Base-by-base conservation (phyloP, 2,329 filamentous ascomycete genomes). In the Cryphonectria japonica region DNA sequence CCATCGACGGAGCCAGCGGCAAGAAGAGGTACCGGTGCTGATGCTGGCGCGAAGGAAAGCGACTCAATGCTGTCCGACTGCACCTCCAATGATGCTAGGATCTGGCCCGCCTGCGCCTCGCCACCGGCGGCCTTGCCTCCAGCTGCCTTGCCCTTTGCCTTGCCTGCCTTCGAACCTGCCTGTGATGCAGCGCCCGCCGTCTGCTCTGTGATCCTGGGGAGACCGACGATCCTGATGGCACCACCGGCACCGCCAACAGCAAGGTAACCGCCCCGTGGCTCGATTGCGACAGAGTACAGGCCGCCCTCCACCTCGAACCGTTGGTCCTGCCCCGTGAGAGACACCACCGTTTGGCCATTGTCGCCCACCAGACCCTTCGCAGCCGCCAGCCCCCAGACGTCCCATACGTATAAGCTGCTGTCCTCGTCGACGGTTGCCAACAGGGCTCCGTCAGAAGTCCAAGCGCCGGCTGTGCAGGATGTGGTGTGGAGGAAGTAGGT, bases 291-390 rank as follows among this genome's bases (percentile, higher is more conserved):
- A 54, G 92, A 94, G 86, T 94, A 98, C 1, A 99, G 85, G 0
- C 96, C 96, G 34, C 95, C 96, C 71, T 97, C 93, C 66, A 98
- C 92, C 43, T 89, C 90, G 83, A 99, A 99, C 63, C 96, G 91
- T 83, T 97, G 93, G 82, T 99, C 96, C 19, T 89, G 86, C 0
- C 87, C 87, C 1, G 93, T 97, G 62, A 98, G 85, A 0, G 89
- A 90, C 8, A 98, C 89, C 16, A 95, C 90, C 0, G 93, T 87
- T 81, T 85, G 84, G 60, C 87, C 86, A 75, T 87, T 88, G 75
- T 86, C 83, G 69, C 82, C 82, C 65, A 82, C 79, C 11, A 88
- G 78, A 43, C 82, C 83, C 75, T 83, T 82, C 60, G 84, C 91
- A 3, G 91, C 91, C 0, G 93, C 93, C 32, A 90, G 88, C 65